Conservation (phyloP, 257 asterid genomes). For the Voacanga thouarsii region DNA sequence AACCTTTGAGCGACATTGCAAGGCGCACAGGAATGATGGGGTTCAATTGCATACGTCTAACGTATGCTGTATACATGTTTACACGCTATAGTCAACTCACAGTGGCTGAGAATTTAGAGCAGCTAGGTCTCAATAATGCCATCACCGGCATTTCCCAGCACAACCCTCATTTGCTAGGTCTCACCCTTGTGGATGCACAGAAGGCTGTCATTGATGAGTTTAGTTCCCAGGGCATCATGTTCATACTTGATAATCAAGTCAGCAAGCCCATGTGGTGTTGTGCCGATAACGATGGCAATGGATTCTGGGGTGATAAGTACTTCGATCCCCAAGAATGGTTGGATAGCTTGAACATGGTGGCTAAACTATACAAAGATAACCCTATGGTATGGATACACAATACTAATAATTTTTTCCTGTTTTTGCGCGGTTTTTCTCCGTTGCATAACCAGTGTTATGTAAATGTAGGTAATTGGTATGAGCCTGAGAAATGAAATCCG, state of each 20-base stretch:
- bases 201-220: slow-evolving; percentile 44
- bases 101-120: slow-evolving; percentile 24
- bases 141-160: slow-evolving; percentile 27
- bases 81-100: slow-evolving; percentile 32
- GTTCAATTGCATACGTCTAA: slow-evolving; percentile 63
- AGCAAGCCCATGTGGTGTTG: slow-evolving; percentile 75
- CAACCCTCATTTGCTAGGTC: slow-evolving; percentile 34
- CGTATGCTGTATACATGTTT: slow-evolving; percentile 62
- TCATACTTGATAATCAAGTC: slow-evolving; percentile 65
- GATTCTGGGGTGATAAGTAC: slow-evolving; percentile 60
- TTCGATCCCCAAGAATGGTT: slow-evolving; percentile 71
- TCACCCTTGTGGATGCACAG: slow-evolving; percentile 49
- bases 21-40: slow-evolving; percentile 39
- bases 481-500: slow-evolving; percentile 77
- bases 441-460: not conserved
- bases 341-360: slow-evolving; percentile 38
- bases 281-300: slow-evolving; percentile 54
- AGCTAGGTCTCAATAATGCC: slow-evolving; percentile 35
- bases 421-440: not conserved
- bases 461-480: slow-evolving; percentile 24
- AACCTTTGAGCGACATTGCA: slow-evolving; percentile 33
- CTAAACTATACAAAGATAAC: slow-evolving; percentile 35
- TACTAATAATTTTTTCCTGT: not conserved
- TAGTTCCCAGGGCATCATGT: slow-evolving; percentile 41
- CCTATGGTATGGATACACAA: slow-evolving; percentile 30